phyloP scores from a whole-genome alignment of 1,139 yeast genomes.

The Blastobotrys malaysiensis region DNA sequence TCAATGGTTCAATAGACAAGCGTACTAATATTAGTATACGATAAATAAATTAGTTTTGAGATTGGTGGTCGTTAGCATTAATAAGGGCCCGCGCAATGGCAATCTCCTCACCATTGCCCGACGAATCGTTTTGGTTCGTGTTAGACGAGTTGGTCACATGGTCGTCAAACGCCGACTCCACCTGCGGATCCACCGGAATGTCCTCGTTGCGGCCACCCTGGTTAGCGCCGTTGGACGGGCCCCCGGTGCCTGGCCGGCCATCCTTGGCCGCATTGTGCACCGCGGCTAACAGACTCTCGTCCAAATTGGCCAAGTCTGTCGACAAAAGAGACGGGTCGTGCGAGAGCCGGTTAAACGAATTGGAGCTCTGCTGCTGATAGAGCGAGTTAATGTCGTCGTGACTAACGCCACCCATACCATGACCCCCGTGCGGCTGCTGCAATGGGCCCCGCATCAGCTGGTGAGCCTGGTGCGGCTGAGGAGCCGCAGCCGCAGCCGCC shows the following conservation, averaged over 20 bases:
- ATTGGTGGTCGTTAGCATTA: constrained; percentile 45
- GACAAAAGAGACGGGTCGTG: constrained; percentile 16
- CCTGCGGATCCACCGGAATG: constrained; percentile 57
- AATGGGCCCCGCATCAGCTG: constrained; percentile 1
- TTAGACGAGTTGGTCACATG: constrained; percentile 33
- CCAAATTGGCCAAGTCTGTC: constrained; percentile 34
- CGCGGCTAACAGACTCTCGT: constrained; percentile 42
- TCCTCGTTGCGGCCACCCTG: constrained; percentile 13
- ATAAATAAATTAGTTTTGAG: constrained; percentile 11
- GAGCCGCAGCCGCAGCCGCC: constrained; percentile 14
- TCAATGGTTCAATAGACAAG: too few species aligned
- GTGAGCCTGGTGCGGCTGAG: constrained; percentile 3
- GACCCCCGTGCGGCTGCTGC: constrained; percentile 7
- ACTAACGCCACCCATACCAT: constrained; percentile 4
- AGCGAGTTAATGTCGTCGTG: background rate
- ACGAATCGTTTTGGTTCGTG: constrained; percentile 2
- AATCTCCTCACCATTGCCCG: constrained; percentile 45
- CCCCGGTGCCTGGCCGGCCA: background rate
- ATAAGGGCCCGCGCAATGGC: constrained; percentile 64
- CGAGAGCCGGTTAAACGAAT: background rate
- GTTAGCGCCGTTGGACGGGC: background rate
- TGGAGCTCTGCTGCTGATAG: background rate
- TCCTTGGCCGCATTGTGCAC: background rate
- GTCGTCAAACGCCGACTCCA: constrained; percentile 47
- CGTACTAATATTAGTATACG: background rate